Conservation (phyloP, 805 yeast genomes). For the Starmerella stellata region DNA sequence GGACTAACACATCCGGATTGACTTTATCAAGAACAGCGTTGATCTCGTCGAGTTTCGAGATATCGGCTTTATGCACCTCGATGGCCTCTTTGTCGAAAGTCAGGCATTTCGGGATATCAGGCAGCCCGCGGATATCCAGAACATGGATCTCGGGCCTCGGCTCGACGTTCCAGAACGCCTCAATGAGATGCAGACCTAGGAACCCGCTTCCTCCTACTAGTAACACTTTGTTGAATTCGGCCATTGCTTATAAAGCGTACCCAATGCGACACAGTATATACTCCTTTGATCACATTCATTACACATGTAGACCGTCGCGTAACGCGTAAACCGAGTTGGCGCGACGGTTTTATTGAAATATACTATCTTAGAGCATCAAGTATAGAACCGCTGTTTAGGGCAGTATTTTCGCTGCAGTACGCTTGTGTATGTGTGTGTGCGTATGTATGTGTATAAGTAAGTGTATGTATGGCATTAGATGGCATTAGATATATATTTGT, state of each 20-base stretch:
- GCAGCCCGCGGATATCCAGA: slow-evolving; percentile 79
- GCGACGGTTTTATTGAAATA: no score
- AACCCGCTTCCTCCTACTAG: slow-evolving; percentile 94
- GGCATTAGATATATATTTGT: no score
- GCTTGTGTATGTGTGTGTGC: neutral
- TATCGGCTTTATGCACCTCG: slow-evolving; percentile 58
- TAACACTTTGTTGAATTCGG: slow-evolving; percentile 38
- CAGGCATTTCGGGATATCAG: slow-evolving; percentile 50
- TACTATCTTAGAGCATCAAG: no score
- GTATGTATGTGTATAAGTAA: neutral
- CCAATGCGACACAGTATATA: neutral
- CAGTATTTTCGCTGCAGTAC: neutral
- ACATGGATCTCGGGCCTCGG: slow-evolving; percentile 65
- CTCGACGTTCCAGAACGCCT: slow-evolving; percentile 50
- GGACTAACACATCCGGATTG: slow-evolving; percentile 63
- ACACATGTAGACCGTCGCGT: neutral
- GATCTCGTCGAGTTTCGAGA: slow-evolving; percentile 59
- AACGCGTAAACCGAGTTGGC: no score
- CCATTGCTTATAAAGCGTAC: neutral
- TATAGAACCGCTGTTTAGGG: no score
- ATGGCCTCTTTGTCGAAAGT: slow-evolving; percentile 47
- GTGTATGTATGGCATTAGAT: no score
- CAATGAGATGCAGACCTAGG: slow-evolving; percentile 75
- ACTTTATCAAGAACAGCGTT: slow-evolving; percentile 38
- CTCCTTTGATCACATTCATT: neutral